phyloP scores from a whole-genome alignment of 164 flowering plant genomes.

The Buxus sempervirens region DNA sequence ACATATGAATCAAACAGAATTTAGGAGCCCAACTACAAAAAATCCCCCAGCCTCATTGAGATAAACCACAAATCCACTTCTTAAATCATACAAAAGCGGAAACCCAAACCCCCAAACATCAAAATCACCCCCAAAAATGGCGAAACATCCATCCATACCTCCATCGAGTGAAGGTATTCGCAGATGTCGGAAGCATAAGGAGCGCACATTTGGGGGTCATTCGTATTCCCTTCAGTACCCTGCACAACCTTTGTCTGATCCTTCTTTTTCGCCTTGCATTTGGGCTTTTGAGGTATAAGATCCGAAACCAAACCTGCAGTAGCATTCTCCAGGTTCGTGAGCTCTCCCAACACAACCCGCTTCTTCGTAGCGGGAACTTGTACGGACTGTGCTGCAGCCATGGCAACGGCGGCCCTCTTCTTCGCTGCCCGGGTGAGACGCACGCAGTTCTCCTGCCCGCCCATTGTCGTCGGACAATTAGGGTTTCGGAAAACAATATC shows the following conservation, averaged over 20 bases:
- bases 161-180: constrained; percentile 45
- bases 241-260: neutral
- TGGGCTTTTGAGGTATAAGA: constrained; percentile 11
- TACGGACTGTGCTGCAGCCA: neutral
- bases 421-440: constrained; percentile 29
- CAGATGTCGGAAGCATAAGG: constrained; percentile 37
- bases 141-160: constrained; percentile 30
- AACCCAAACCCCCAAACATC: constrained; percentile 2
- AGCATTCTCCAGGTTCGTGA: constrained; percentile 29
- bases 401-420: constrained; percentile 33
- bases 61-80: constrained; percentile 1
- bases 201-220: constrained; percentile 27
- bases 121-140: no score
- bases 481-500: neutral
- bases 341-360: constrained; percentile 49
- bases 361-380: constrained; percentile 24
- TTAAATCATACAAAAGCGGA: neutral
- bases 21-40: no score
- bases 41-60: neutral
- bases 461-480: constrained; percentile 17
- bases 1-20: no score
- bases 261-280: constrained; percentile 17
- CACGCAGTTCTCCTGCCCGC: constrained; percentile 29
- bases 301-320: constrained; percentile 8
- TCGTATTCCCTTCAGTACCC: constrained; percentile 8